Conservation (phyloP, 2,329 filamentous ascomycete genomes). For the Phialophora verrucosa region DNA sequence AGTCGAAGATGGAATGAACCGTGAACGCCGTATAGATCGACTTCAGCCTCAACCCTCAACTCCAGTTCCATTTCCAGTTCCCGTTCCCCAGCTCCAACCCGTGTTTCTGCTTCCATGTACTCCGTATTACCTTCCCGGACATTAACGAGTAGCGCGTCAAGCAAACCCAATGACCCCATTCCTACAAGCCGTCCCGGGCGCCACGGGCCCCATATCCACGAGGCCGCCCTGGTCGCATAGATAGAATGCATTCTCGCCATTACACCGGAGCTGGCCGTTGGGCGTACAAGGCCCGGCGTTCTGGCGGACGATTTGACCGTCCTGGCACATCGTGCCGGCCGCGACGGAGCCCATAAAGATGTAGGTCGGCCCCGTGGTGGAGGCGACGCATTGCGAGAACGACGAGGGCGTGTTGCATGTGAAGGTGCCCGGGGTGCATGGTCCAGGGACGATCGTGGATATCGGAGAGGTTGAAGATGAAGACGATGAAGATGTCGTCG, state of each 20-base stretch:
- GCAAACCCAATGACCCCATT: constrained; percentile 17
- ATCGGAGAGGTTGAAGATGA: neutral
- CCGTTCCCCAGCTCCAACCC: neutral
- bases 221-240: constrained; percentile 38
- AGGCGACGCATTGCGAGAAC: constrained; percentile 46
- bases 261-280: constrained; percentile 30
- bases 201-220: constrained; percentile 48
- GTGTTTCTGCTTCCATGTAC: neutral
- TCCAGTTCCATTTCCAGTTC: neutral
- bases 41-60: no score
- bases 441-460: constrained; percentile 19
- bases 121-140: neutral
- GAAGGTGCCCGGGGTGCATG: constrained; percentile 43
- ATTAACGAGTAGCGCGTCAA: neutral
- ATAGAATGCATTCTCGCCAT: constrained; percentile 30
- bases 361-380: constrained; percentile 31
- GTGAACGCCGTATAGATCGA: no score
- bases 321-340: constrained; percentile 34
- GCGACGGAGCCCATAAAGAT: constrained; percentile 37
- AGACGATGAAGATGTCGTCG: constrained; percentile 5
- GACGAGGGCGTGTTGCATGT: constrained; percentile 44
- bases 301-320: constrained; percentile 33
- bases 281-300: constrained; percentile 35
- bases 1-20: no score
- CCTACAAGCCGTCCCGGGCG: constrained; percentile 45